phyloP scores from a whole-genome alignment of 192 early-diverging fungal genomes.

The Entomortierella lignicola region DNA sequence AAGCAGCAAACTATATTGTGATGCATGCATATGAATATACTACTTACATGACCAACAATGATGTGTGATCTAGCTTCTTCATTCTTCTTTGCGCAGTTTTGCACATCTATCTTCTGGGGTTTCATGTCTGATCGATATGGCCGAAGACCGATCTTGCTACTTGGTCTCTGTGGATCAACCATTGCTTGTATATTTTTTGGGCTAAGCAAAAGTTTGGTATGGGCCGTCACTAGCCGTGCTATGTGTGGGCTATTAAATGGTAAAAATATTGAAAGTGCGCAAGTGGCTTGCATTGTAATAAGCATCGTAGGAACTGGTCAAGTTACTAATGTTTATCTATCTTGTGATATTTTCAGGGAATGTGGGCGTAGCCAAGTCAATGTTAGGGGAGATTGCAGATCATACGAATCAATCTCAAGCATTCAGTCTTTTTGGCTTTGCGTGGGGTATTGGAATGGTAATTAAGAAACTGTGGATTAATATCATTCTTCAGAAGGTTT shows the following conservation, averaged over 20 bases:
- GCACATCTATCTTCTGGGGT: constrained; percentile 79
- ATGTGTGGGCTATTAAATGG: constrained; percentile 80
- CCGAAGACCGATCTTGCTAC: constrained; percentile 80
- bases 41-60: no score
- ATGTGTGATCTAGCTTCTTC: constrained; percentile 59
- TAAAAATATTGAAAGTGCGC: constrained; percentile 26
- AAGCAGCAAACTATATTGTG: not conserved
- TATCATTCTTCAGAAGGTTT: no score
- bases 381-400: constrained; percentile 89
- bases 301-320: not conserved
- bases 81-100: constrained; percentile 79
- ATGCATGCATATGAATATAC: no score
- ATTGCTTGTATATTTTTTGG: constrained; percentile 82
- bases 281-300: no score
- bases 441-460: constrained; percentile 66
- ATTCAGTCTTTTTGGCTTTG: constrained; percentile 81
- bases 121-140: constrained; percentile 83
- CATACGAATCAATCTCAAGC: constrained; percentile 79
- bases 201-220: constrained; percentile 61
- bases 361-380: constrained; percentile 83
- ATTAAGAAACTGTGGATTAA: not conserved
- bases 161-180: constrained; percentile 82
- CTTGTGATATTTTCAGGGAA: constrained; percentile 56
- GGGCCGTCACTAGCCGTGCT: constrained; percentile 71
- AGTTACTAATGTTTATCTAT: not conserved